A percentile compares a stretch with the other conserved stretches of the same genome.
phyloP scores from a whole-genome alignment of 169 alveolate genomes.

The Plasmodium coatneyi region DNA sequence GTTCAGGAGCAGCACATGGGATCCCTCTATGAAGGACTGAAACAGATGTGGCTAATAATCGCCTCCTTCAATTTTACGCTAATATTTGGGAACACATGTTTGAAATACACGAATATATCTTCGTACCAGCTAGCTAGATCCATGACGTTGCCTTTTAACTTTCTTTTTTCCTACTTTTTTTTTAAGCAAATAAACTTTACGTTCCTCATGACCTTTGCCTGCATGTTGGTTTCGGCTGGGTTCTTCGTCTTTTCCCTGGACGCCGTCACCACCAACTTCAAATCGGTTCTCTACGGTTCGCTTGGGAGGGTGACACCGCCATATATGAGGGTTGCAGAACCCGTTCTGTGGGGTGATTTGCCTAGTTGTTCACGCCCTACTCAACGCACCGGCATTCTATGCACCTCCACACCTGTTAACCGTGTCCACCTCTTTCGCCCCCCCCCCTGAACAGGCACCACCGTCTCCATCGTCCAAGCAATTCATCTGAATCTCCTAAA shows the following conservation, averaged over 20 bases:
- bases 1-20: not conserved
- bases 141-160: constrained; percentile 67
- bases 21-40: constrained; percentile 46
- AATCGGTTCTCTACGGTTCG: constrained; percentile 38
- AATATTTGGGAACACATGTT: constrained; percentile 54
- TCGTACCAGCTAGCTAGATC: constrained; percentile 65
- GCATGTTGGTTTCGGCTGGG: constrained; percentile 46
- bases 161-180: constrained; percentile 55
- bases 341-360: not conserved
- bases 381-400: too few species aligned
- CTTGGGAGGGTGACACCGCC: not conserved
- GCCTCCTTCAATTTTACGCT: constrained; percentile 55
- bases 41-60: constrained; percentile 41
- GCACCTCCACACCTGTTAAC: not conserved
- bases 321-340: too few species aligned
- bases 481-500: constrained; percentile 36
- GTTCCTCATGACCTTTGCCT: constrained; percentile 24
- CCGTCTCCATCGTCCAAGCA: constrained; percentile 58
- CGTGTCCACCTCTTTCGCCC: not conserved
- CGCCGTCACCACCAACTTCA: constrained; percentile 25
- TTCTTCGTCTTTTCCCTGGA: constrained; percentile 51
- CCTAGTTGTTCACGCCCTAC: not conserved
- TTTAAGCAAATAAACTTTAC: constrained; percentile 61
- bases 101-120: constrained; percentile 51
- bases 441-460: constrained; percentile 15